These are phyloP conservation scores for Geoglossum glabrum DNA, from an alignment of 495 filamentous ascomycete genomes.

Conservation along the genomic window DNA sequence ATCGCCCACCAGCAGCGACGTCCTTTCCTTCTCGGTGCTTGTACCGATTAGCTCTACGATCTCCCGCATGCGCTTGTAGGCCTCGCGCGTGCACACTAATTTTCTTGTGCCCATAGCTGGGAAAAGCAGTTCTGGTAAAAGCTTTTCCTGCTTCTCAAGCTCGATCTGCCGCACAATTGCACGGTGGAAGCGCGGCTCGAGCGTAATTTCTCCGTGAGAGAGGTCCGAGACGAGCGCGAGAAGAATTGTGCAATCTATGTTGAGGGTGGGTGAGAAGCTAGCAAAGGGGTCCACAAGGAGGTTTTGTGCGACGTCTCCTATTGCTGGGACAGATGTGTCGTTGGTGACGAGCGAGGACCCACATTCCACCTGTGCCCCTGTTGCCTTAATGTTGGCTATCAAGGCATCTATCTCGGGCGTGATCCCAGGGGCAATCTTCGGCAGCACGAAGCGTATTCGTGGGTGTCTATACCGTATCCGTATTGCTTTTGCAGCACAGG, in stretches of 20 bases:
- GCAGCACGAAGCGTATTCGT: slow-evolving; percentile 37
- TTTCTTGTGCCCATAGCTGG: slow-evolving; percentile 33
- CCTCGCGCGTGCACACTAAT: slow-evolving; percentile 42
- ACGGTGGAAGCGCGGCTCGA: slow-evolving; percentile 27
- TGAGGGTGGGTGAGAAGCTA: slow-evolving; percentile 35
- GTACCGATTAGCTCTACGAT: slow-evolving; percentile 50
- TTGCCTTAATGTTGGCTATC: slow-evolving; percentile 33
- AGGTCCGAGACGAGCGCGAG: slow-evolving; percentile 54
- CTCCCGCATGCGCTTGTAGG: slow-evolving; percentile 40
- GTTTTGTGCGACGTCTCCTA: slow-evolving; percentile 18
- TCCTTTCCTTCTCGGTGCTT: slow-evolving; percentile 34
- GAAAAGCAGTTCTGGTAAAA: slow-evolving; percentile 41
- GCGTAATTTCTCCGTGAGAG: slow-evolving; percentile 32
- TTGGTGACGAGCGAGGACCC: slow-evolving; percentile 5
- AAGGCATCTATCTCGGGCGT: slow-evolving; percentile 34
- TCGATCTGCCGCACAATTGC: slow-evolving; percentile 45
- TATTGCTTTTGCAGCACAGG: slow-evolving; percentile 28
- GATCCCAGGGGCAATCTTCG: slow-evolving; percentile 30
- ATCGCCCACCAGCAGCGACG: slow-evolving; percentile 30
- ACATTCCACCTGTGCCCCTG: slow-evolving; percentile 31
- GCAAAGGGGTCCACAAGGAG: slow-evolving; percentile 35
- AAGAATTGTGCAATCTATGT: slow-evolving; percentile 57
- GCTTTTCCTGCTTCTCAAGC: slow-evolving; percentile 35
- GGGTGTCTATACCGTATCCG: slow-evolving; percentile 36
- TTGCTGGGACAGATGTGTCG: slow-evolving; percentile 7